A percentile compares a stretch with the other conserved stretches of the same genome.
These are phyloP conservation scores for Gossypium trilobum DNA, from an alignment of 441 rosid species.

Conservation along the genomic window DNA sequence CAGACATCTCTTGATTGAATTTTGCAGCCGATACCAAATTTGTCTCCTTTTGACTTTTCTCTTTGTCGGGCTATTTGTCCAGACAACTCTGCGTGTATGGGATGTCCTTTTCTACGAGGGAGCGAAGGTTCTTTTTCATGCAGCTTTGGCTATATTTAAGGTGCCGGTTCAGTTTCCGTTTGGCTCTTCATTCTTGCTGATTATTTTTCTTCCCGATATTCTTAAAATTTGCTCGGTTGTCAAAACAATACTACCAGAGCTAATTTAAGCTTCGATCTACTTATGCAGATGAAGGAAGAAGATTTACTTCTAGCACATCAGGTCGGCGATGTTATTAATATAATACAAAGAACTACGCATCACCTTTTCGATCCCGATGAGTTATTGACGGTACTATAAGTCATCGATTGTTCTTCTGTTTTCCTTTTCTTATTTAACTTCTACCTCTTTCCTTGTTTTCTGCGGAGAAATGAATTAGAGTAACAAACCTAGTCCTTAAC, in stretches of 20 bases:
- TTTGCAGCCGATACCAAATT: neutral
- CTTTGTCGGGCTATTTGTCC: constrained; percentile 14
- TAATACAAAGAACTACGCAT: constrained; percentile 74
- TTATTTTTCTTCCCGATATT: neutral
- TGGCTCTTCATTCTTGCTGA: neutral
- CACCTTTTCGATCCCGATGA: constrained; percentile 94
- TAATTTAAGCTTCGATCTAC: neutral
- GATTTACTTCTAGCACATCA: constrained; percentile 75
- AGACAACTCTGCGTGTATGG: constrained; percentile 96
- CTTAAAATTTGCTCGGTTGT: neutral
- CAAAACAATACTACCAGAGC: neutral
- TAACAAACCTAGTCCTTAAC: no score
- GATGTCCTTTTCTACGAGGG: constrained; percentile 95
- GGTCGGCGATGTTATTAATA: constrained; percentile 77
- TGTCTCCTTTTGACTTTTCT: neutral
- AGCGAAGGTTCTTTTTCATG: constrained; percentile 87
- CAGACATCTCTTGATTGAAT: neutral
- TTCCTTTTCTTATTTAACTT: neutral
- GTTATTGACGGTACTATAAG: constrained; percentile 51
- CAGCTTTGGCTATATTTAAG: constrained; percentile 95
- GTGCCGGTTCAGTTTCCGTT: constrained; percentile 24
- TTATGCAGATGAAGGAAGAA: constrained; percentile 82
- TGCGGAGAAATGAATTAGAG: no score
- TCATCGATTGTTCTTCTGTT: neutral
- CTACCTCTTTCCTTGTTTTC: no score